Conservation (phyloP, 306 rosid species). For the Cucurbita maxima region DNA sequence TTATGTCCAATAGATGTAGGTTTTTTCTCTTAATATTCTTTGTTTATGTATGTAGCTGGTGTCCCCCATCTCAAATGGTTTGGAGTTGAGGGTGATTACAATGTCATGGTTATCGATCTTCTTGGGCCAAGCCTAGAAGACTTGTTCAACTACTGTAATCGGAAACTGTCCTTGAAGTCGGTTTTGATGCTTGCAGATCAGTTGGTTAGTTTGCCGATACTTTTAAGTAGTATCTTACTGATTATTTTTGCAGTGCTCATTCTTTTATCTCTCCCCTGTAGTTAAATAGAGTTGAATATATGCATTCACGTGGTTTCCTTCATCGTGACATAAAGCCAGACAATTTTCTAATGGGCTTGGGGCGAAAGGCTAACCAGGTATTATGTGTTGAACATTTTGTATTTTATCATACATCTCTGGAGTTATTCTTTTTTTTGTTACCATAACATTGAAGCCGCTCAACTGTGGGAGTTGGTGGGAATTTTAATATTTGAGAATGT, state of each 20-base stretch:
- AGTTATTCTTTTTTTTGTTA: too few species aligned
- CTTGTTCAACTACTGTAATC: slow-evolving; percentile 21
- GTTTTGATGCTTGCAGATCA: slow-evolving; percentile 31
- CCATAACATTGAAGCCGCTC: too few species aligned
- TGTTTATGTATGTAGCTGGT: slow-evolving; percentile 2
- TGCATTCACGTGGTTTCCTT: slow-evolving; percentile 70
- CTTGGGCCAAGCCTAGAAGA: slow-evolving; percentile 28
- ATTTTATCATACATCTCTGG: too few species aligned
- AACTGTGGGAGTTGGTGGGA: too few species aligned
- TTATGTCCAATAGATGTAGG: background rate
- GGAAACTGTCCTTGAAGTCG: slow-evolving; percentile 19
- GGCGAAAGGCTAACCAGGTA: slow-evolving; percentile 80
- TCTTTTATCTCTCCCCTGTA: slow-evolving; percentile 13
- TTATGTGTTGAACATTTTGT: background rate
- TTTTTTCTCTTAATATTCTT: background rate
- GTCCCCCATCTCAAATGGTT: slow-evolving; percentile 16
- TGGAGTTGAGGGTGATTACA: slow-evolving; percentile 23
- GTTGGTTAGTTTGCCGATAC: slow-evolving; percentile 13
- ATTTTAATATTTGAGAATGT: background rate
- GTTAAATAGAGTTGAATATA: slow-evolving; percentile 78
- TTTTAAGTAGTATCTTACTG: background rate
- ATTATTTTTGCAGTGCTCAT: slow-evolving; percentile 5
- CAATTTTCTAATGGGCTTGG: slow-evolving; percentile 75
- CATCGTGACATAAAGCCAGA: slow-evolving; percentile 86
- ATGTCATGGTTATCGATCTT: slow-evolving; percentile 21